Base-by-base conservation (phyloP, 202 grass and related monocot genomes). In the Brachypodium distachyon region DNA sequence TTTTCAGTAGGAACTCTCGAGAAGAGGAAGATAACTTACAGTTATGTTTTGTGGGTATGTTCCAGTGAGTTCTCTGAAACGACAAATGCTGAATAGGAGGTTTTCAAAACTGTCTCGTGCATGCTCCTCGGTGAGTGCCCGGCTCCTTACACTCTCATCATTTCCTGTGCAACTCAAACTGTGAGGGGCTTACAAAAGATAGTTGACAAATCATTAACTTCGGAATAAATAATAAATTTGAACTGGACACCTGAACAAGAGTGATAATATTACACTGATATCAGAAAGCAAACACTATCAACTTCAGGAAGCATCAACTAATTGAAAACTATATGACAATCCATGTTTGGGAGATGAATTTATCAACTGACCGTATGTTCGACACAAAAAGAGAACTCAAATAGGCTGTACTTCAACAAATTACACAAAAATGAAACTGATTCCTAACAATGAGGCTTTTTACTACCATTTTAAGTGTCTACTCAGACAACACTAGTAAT, bases 101-200 rank as follows among this genome's bases (percentile, higher is more conserved):
- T 98, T 98, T 72, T 98, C 95, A 87, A 92, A 98, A 60, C 95
- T 98, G 78, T 98, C 95, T 51, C 95, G 86, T 2, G 95, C 95
- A 69, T 98, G 91, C 47, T 98, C 95, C 68, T 98, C 95, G 5
- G 95, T 98, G 37, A 95, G 89, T 27, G 96, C 85, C 76, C 91
- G 75, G 36, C 40, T 95, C 84, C 85, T 85, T 41, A 98, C 85
- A 64, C 81, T 85, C 12, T 95, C 89, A 78, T 89, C 84, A 51
- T 90, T 87, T 48, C 89, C 96, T 98, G 83, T 82, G 19, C 29
- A 80, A 17, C 41, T 31, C 0, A 79, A 71, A 76, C 1, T 40
- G 12, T 76, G 10, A 88, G 70, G 48, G 57, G 14, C 0, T 21
- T 65, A 58, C 33, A 5, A 12, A 28, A 18, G 37, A 37, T 63